Base-by-base conservation (phyloP, 305 asterid species). In the Rubia tinctorum region DNA sequence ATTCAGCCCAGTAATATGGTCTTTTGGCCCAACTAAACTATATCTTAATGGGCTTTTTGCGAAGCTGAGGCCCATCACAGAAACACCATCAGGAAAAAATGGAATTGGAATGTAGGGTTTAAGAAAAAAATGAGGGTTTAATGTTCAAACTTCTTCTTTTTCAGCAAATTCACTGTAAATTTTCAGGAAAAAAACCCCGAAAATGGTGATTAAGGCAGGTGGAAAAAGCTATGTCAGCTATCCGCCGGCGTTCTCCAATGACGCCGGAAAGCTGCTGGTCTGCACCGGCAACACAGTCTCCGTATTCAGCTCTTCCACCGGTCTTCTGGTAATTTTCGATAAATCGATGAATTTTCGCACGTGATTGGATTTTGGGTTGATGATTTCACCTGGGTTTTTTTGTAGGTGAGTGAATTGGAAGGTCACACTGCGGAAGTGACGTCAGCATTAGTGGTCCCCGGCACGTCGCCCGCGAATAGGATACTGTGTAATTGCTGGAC, bases 201-300 rank as follows among this genome's bases (percentile, higher is more conserved):
- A 62, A 45, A 66, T 66, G 76, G 72, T 76, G 80, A 53, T 76
- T 55, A 71, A 71, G 47, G 8, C 44, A 11, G 99, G 97, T 23
- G 99, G 99, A 73, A 89, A 75, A 82, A 94, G 88, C 79, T 87
- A 87, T 73, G 90, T 90, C 60, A 85, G 91, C 55, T 86, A 93
- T 65, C 88, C 88, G 82, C 97, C 99, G 75, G 91, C 93, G 34
- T 94, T 94, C 82, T 91, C 99, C 0, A 94, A 91, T 77, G 97
- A 91, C 64, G 89, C 87, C 64, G 84, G 81, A 82, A 87, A 88
- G 17, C 85, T 94, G 27, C 96, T 91, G 44, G 86, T 91, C 34
- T 94, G 99, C 89, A 88, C 97, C 30, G 97, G 97, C 62, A 84
- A 86, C 86, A 86, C 89, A 34, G 92, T 94, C 73, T 91, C 99